These are phyloP conservation scores for Ajuga reptans DNA, from an alignment of 305 asterid species.

Conservation along the genomic window DNA sequence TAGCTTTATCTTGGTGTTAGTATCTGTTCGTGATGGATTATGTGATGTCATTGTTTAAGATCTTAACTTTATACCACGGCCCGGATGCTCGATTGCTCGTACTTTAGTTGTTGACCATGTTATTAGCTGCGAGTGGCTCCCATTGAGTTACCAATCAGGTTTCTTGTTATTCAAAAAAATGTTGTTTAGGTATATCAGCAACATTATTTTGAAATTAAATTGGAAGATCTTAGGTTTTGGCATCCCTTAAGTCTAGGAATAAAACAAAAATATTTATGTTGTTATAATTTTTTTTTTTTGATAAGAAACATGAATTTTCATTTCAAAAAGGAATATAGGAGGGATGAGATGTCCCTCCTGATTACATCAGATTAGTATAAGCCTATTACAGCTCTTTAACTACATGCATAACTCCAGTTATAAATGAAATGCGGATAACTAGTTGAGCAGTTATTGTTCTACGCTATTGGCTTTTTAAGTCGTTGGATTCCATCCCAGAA, in stretches of 20 bases:
- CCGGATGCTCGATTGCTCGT: background rate
- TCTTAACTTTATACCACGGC: background rate
- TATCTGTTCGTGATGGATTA: slow-evolving; percentile 6
- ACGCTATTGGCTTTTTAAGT: background rate
- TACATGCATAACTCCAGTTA: too few species aligned
- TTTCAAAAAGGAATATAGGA: background rate
- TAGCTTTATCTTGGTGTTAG: background rate
- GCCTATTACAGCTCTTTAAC: too few species aligned
- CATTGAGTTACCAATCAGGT: background rate
- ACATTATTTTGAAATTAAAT: background rate
- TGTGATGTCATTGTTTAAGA: background rate
- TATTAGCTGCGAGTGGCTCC: slow-evolving; percentile 1
- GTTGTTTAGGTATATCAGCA: background rate
- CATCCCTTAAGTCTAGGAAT: background rate
- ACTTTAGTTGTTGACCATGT: slow-evolving; percentile 11
- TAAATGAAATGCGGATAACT: background rate
- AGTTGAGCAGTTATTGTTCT: background rate
- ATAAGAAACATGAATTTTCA: too few species aligned
- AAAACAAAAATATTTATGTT: background rate
- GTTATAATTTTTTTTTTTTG: too few species aligned
- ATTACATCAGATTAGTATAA: too few species aligned
- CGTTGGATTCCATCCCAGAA: background rate
- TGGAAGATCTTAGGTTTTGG: background rate
- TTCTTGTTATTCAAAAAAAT: background rate
- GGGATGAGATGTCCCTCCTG: too few species aligned